Evolutionary conservation across 73 alveolate species (phyloP), one percentile per base, ranked within the genome.

Genomic region (Paramecium biaurelia): DNA sequence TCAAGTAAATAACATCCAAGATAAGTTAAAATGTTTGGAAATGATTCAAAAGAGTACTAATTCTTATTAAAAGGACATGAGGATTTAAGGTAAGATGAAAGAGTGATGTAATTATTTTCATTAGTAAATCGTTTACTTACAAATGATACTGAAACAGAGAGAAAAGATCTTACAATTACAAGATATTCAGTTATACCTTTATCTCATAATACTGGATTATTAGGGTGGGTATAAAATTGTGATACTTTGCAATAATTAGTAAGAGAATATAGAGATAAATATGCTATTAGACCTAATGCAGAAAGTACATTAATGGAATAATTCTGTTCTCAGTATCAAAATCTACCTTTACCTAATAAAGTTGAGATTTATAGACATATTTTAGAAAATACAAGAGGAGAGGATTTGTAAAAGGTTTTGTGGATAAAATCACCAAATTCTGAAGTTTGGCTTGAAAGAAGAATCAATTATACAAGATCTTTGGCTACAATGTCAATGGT

Each of bases 181-280:
- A 92, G 99, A 85, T 98, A 96, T 79, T 97, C 99, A n/a, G 99
- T 98, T n/a, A 97, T 97, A 24, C 99, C 99, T 9, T 95, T 98
- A 57, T 92, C 98, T n/a, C 93, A 93, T 89, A 98, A 98, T 94
- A 94, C 99, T 24, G 99, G 99, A 18, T 93, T 98, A 26, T 92
- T 98, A 11, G 99, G 99, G 20, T 98, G 99, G 99, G 99, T 98
- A 38, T 98, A 99, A 7, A 97, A 98, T 95, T 96, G 99, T 68
- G 99, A 98, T 93, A 98, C 99, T 14, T 94, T 98, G 24, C 95
- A 95, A 86, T 93, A 93, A 70, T 94, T 98, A 88, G 98, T 98
- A 57, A 98, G 96, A 93, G 99, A 97, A 37, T 97, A 98, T 94
- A 72, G 99, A 92, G 93, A 95, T 57, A 90, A 90, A 23, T 95